Evolutionary conservation across 768 basidiomycete species (phyloP).

Genomic region (Clathrus columnatus): DNA sequence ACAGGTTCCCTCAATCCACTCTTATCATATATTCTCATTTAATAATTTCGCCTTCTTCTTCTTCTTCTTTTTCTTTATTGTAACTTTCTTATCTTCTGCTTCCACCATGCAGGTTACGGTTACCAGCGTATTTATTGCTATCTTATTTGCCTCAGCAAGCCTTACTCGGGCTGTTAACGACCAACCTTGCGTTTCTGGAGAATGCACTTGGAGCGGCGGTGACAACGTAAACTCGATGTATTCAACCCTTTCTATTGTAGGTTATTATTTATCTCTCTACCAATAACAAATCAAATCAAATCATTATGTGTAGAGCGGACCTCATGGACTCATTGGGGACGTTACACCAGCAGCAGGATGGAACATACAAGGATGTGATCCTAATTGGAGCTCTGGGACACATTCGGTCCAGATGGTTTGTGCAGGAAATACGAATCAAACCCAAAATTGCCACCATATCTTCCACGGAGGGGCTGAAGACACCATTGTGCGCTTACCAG

Average conservation of each 20-base stretch:
- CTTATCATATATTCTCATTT: no score
- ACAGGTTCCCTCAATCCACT: no score
- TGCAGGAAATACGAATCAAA: neutral
- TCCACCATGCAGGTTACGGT: no score
- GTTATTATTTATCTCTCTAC: neutral
- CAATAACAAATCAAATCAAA: neutral
- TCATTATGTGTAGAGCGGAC: neutral
- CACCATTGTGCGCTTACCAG: conserved; percentile 45
- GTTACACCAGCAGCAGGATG: conserved; percentile 41
- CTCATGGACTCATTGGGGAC: conserved; percentile 17
- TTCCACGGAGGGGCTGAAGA: conserved; percentile 33
- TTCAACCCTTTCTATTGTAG: conserved; percentile 1
- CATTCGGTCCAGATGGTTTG: conserved; percentile 3
- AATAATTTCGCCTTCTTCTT: no score
- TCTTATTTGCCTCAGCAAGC: neutral
- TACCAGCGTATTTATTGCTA: no score
- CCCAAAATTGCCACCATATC: conserved; percentile 29
- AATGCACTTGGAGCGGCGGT: conserved; percentile 5
- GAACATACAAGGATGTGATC: conserved; percentile 39
- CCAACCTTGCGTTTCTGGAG: conserved; percentile 3
- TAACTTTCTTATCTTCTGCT: no score
- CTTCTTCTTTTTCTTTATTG: no score
- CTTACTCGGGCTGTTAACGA: neutral
- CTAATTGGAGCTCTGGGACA: conserved; percentile 15
- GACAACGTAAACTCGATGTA: conserved; percentile 5